Base-by-base conservation (phyloP, 176 grass and related monocot species). In the Alloteropsis semialata region DNA sequence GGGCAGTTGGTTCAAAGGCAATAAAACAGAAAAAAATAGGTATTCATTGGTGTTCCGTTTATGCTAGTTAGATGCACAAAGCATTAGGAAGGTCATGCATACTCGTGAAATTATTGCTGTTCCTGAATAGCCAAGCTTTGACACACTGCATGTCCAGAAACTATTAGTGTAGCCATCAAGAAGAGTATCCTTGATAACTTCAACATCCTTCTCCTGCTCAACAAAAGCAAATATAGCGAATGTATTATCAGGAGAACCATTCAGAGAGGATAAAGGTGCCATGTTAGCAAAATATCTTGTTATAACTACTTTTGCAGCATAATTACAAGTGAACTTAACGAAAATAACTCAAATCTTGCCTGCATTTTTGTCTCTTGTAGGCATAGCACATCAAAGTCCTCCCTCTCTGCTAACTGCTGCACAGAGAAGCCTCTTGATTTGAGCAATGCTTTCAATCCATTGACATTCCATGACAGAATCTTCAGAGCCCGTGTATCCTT, bases 291-390 rank as follows among this genome's bases (percentile, higher is more conserved):
- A 73, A 39, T 53, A 72, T 78, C 16, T 70, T 74, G 19, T 8
- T 14, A 55, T 62, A 48, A 53, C 34, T 22, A 72, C 37, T 55
- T 87, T 78, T 58, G 53, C n/a, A 67, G 32, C 21, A 53, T 25
- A 25, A 65, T 17, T 25, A 4, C 28, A 65, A 75, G 29, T 36
- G 42, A 49, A 79, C 32, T 48, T 29, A 54, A 12, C 22, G 37
- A 75, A 75, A 80, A 16, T 18, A 75, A 75, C 29, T 24, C 11
- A 69, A 34, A 56, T 82, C 75, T 88, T 91, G 72, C 96, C 92
- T 98, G 92, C 49, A 98, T 89, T 95, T 98, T 98, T 30, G 96
- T 98, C 60, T 95, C 96, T 90, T 98, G 96, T 63, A 98, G 80
- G 72, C 96, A 98, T 70, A 98, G 39, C 33, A 98, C 82, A 86